phyloP scores from a whole-genome alignment of 2,329 filamentous ascomycete genomes.

The Ascochyta rabiei region DNA sequence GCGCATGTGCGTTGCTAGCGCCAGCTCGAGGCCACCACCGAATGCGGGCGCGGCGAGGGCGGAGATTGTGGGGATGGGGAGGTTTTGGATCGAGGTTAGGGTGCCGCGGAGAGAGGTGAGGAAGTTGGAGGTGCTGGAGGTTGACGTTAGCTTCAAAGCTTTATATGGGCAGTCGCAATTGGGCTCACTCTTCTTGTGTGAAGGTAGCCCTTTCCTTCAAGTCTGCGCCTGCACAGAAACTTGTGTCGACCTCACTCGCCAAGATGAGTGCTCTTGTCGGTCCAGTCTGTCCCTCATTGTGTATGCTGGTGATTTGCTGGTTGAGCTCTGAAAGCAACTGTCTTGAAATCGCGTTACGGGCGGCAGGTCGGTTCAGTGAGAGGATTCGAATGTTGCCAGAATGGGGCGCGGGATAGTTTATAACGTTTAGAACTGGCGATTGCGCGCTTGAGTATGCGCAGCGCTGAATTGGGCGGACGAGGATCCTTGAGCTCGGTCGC shows the following conservation, averaged over 20 bases:
- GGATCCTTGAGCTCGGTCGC: conserved; percentile 26
- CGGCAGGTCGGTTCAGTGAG: conserved; percentile 80
- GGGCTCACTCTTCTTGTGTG: conserved; percentile 74
- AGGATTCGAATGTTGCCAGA: conserved; percentile 86
- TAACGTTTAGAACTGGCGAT: conserved; percentile 69
- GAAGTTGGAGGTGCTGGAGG: conserved; percentile 75
- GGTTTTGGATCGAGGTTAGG: conserved; percentile 71
- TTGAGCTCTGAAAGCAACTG: conserved; percentile 75
- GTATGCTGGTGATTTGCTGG: conserved; percentile 74
- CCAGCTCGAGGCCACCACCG: conserved; percentile 92
- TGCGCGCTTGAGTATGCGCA: conserved; percentile 51
- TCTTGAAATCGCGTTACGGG: conserved; percentile 89
- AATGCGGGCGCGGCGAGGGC: conserved; percentile 86
- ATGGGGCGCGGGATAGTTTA: conserved; percentile 76
- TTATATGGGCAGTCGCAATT: neutral
- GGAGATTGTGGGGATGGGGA: conserved; percentile 88
- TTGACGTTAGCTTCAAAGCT: conserved; percentile 16
- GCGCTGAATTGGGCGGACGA: conserved; percentile 33
- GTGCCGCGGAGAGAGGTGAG: conserved; percentile 77
- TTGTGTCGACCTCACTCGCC: conserved; percentile 81
- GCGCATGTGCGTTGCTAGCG: conserved; percentile 85
- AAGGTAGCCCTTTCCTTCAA: conserved; percentile 85
- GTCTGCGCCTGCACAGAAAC: conserved; percentile 94
- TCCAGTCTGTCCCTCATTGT: conserved; percentile 62
- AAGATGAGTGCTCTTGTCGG: conserved; percentile 81